These are phyloP conservation scores for Begonia fuchsioides DNA, from an alignment of 306 rosid genomes.

Conservation along the genomic window DNA sequence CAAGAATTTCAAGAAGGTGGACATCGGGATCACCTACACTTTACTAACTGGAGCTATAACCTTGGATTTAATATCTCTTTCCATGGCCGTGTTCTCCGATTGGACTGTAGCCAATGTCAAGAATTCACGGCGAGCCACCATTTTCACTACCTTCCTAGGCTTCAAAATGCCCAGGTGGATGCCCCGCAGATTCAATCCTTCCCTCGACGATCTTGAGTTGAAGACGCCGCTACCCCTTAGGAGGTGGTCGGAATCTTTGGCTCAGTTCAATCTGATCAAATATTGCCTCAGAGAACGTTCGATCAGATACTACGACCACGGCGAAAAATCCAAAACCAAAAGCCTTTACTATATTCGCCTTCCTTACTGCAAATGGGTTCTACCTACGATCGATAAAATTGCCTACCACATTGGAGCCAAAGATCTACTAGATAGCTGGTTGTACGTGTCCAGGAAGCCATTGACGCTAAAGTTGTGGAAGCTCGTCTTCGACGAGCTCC, in stretches of 20 bases:
- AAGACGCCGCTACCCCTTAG: constrained; percentile 6
- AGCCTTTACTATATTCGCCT: neutral
- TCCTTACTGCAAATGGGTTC: neutral
- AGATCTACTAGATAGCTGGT: constrained; percentile 13
- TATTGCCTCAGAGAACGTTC: constrained; percentile 12
- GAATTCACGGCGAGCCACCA: neutral
- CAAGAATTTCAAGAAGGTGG: constrained; percentile 13
- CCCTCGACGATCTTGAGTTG: neutral
- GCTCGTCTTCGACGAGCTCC: constrained; percentile 7
- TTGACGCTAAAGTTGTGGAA: constrained; percentile 6
- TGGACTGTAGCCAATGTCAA: constrained; percentile 7
- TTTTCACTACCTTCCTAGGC: neutral
- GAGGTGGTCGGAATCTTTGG: constrained; percentile 30
- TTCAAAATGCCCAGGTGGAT: constrained; percentile 9
- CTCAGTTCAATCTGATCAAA: constrained; percentile 15
- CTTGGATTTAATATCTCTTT: constrained; percentile 17
- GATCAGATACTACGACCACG: neutral
- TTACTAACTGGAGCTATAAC: constrained; percentile 31
- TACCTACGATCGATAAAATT: neutral
- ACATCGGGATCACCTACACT: constrained; percentile 19
- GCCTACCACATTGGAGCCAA: constrained; percentile 6
- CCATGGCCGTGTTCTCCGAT: constrained; percentile 26
- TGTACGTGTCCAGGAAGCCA: constrained; percentile 8
- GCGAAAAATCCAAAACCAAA: neutral
- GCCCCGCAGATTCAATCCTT: neutral